Evolutionary conservation across 116 monocot species (phyloP).

Genomic region (Iris pallida): DNA sequence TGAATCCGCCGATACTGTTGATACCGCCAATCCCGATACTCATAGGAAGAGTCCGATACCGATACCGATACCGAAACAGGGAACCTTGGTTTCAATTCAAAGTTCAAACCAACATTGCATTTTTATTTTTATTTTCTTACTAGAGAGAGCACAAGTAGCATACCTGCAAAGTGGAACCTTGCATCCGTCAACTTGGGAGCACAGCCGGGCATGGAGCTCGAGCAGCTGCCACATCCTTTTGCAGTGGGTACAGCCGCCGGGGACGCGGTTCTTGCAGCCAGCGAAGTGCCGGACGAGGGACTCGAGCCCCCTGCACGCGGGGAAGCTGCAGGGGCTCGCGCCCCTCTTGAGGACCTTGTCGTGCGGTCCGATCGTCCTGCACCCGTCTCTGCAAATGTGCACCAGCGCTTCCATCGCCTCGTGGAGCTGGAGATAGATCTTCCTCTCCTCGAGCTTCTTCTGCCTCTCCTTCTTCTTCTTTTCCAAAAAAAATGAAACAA

Average conservation of each 20-base stretch:
- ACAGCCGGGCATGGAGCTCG: conserved; percentile 58
- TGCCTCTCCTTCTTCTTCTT: conserved; percentile 41
- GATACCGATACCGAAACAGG: too few relatives aligned
- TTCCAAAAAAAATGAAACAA: not conserved
- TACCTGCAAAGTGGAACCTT: conserved; percentile 44
- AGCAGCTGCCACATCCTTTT: conserved; percentile 80
- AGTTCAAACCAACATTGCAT: too few relatives aligned
- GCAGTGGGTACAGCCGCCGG: conserved; percentile 52
- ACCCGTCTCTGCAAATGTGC: conserved; percentile 60
- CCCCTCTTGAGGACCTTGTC: conserved; percentile 30
- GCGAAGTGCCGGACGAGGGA: conserved; percentile 61
- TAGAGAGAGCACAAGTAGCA: too few relatives aligned
- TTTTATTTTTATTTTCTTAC: too few relatives aligned
- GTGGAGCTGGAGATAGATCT: conserved; percentile 55
- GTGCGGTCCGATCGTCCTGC: conserved; percentile 54
- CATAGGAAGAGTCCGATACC: too few relatives aligned
- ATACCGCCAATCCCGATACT: too few relatives aligned
- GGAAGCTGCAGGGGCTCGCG: conserved; percentile 31
- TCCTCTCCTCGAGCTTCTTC: conserved; percentile 42
- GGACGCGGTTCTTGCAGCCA: conserved; percentile 36
- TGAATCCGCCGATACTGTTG: too few relatives aligned
- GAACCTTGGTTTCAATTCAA: too few relatives aligned
- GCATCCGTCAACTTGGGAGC: conserved; percentile 32
- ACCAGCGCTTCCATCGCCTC: conserved; percentile 61
- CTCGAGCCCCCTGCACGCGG: conserved; percentile 56